Evolutionary conservation across 768 basidiomycete genomes (phyloP).

Genomic region (Rhodocollybia butyracea): DNA sequence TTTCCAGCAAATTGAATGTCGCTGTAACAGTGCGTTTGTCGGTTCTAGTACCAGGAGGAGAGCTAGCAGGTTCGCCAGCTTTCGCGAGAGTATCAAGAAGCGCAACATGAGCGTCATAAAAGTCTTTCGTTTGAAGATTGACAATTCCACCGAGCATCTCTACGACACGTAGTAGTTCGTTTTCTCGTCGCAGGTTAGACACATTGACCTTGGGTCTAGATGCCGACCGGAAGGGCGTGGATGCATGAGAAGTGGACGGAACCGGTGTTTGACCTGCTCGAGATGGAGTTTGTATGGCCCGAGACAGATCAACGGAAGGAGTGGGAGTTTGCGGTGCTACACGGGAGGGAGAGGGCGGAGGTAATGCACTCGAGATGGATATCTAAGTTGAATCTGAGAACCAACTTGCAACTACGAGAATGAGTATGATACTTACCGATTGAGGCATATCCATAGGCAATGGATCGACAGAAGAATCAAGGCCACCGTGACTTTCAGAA

Average conservation of each 20-base stretch:
- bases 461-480: neutral
- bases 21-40: conserved; percentile 71
- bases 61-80: conserved; percentile 68
- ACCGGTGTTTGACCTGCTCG: neutral
- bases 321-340: neutral
- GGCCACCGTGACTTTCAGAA: neutral
- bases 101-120: conserved; percentile 62
- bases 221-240: neutral
- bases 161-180: conserved; percentile 70
- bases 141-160: conserved; percentile 63
- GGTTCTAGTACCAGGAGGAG: conserved; percentile 60
- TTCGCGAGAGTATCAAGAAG: conserved; percentile 56
- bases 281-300: too few relatives aligned
- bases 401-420: too few relatives aligned
- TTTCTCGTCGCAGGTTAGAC: conserved; percentile 76
- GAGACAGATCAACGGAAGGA: neutral
- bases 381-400: too few relatives aligned
- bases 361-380: neutral
- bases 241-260: too few relatives aligned
- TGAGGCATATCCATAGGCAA: neutral
- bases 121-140: conserved; percentile 64
- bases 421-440: too few relatives aligned
- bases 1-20: conserved; percentile 60
- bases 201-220: conserved; percentile 53
- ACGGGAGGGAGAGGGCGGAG: neutral